Base-by-base conservation (phyloP, 495 filamentous ascomycete genomes). In the Astrothelium macrocarpum region DNA sequence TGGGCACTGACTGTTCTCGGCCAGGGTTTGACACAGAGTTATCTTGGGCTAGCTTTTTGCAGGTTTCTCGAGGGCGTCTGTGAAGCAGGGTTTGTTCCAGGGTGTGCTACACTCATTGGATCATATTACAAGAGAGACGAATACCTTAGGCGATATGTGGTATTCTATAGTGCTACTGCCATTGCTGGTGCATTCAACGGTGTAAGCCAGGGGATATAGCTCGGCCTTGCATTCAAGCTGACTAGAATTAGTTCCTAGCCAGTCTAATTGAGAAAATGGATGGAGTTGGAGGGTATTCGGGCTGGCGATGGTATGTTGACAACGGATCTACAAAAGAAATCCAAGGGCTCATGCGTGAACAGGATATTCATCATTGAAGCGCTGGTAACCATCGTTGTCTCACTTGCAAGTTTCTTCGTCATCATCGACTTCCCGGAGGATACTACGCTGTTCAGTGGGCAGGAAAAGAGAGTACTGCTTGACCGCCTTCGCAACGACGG, bases 111-210 rank as follows among this genome's bases (percentile, higher is more conserved):
- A 34, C 53, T 70, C 2, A 65, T 70, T 28, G 68, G 68, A 14
- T 64, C 65, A 1, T 70, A 70, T 61, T 70, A 70, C 60, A 65
- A 49, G 16, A 70, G 60, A 31, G 59, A 65, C 20, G 68, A 70
- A 59, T 70, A 64, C 31, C 56, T 70, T 2, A 60, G 53, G 43
- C 46, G 62, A 26, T 64, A 64, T 28, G 25, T 26, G 16, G 39
- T 64, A 45, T 64, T 64, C 49, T 64, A 29, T 20, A 64, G 62
- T 28, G 62, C 62, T 4, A 49, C 62, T 14, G 60, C 26, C 62
- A 34, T 64, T 23, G 62, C 62, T 34, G 62, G 62, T n/a, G 62
- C 62, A 10, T 64, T 64, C 49, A 64, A 64, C 23, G 62, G 62
- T 16, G 49, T 56, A 56, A 5, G 49, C 2, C 11, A 29, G 26